Base-by-base conservation (phyloP, 2,329 filamentous ascomycete species). In the Beauveria scarabaeidicola region DNA sequence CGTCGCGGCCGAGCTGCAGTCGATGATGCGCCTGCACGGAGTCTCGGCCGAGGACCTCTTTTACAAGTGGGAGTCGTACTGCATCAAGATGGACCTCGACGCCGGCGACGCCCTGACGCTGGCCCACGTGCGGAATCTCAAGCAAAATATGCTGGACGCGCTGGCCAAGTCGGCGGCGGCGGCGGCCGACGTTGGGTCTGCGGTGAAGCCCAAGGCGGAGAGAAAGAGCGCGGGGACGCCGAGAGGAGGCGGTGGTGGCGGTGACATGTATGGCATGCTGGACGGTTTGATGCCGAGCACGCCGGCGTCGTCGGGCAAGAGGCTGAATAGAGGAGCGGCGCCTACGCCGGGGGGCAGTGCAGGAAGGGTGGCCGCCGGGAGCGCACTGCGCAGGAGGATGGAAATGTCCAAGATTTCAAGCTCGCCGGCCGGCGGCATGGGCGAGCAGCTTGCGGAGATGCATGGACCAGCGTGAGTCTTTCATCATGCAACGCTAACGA, bases 41-140 rank as follows among this genome's bases (percentile, higher is more conserved):
- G 82, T 97, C 62, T 84, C 86, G 17, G 81, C 86, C 38, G 87
- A 97, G 72, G 94, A 97, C 70, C 80, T 97, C 27, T 97, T 91
- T 74, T 97, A 91, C 84, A 97, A 97, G 80, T 99, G 94, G 94
- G 94, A 99, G 73, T 93, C 91, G 0, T 97, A 97, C 79, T 92
- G 89, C 73, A 88, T 99, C 71, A 96, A 93, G 74, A 91, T 97
- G 86, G 90, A 92, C 25, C 77, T 84, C 52, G 90, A 95, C 60
- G 88, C 91, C 60, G 86, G 86, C 63, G 86, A 81, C 61, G 75
- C 90, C 62, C 60, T 75, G 10, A 84, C 88, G 52, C 78, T 95
- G 46, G 83, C 88, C 41, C 87, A 83, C 0, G 83, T 90, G 50
- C 83, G 88, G 47, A 84, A 85, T 59, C 88, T 99, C 70, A 96